Evolutionary conservation across 805 yeast species (phyloP).

Genomic region (Suhomyces faveliae): DNA sequence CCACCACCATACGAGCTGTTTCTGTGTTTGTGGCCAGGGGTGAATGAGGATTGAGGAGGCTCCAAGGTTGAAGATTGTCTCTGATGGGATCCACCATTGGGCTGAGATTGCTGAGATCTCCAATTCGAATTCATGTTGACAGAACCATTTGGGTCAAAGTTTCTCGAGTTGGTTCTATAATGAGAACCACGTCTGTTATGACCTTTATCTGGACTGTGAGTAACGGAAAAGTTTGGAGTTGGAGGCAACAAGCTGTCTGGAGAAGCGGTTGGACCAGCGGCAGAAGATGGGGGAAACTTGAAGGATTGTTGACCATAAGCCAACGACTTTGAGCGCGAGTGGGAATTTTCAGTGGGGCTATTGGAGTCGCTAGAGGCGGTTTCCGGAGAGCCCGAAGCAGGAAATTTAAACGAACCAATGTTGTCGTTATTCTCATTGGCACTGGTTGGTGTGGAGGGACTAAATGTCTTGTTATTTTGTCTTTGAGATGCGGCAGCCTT

Average conservation of each 20-base stretch:
- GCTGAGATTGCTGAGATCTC: conserved; percentile 55
- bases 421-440: conserved; percentile 14
- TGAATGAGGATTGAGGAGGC: conserved; percentile 46
- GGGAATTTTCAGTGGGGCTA: conserved; percentile 12
- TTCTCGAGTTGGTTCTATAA: conserved; percentile 38
- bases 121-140: conserved; percentile 55
- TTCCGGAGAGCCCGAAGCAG: conserved; percentile 42
- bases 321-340: conserved; percentile 38
- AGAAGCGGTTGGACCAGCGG: conserved; percentile 16
- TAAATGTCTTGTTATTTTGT: conserved; percentile 36
- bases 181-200: conserved; percentile 43
- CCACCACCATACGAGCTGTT: conserved; percentile 58
- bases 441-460: conserved; percentile 25
- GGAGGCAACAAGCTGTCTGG: conserved; percentile 46
- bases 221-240: conserved; percentile 48
- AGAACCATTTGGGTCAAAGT: conserved; percentile 33
- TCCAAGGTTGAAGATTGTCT: conserved; percentile 31
- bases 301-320: conserved; percentile 46
- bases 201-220: conserved; percentile 38
- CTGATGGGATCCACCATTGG: conserved; percentile 21
- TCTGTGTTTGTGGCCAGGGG: conserved; percentile 78
- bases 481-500: conserved; percentile 94
- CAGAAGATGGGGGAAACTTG: conserved; percentile 55
- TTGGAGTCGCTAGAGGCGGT: conserved; percentile 17
- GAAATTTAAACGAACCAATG: conserved; percentile 53